Evolutionary conservation across 2,329 filamentous ascomycete genomes (phyloP).

Genomic region (Epichloe amarillans): DNA sequence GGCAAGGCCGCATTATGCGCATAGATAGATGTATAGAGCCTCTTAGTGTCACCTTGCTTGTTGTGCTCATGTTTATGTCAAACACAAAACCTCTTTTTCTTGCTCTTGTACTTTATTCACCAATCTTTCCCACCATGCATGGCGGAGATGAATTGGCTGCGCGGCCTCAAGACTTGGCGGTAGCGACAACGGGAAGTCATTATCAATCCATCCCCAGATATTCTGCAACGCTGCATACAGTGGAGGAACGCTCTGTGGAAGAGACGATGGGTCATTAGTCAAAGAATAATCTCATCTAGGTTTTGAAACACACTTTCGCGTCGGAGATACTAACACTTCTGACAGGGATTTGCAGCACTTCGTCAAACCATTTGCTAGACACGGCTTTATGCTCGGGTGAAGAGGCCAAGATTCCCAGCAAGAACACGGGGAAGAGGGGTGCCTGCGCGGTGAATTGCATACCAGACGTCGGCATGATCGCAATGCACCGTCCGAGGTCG

Average conservation of each 20-base stretch:
- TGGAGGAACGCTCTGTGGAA: constrained; percentile 26
- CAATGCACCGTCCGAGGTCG: constrained; percentile 24
- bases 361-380: constrained; percentile 22
- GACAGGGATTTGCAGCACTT: constrained; percentile 23
- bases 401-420: constrained; percentile 25
- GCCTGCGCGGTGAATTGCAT: constrained; percentile 27
- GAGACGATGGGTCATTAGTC: neutral
- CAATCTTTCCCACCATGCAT: constrained; percentile 28
- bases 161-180: constrained; percentile 8
- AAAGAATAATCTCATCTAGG: neutral
- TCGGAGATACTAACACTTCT: constrained; percentile 23
- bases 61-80: constrained; percentile 17
- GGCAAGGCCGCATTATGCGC: neutral
- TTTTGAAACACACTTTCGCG: neutral
- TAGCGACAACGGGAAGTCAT: constrained; percentile 11
- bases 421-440: constrained; percentile 27
- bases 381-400: constrained; percentile 14
- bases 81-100: constrained; percentile 23
- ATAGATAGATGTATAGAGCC: neutral
- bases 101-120: constrained; percentile 18
- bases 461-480: constrained; percentile 28
- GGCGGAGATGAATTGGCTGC: constrained; percentile 16
- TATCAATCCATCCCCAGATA: constrained; percentile 23
- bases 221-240: constrained; percentile 19
- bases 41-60: too few relatives aligned